These are phyloP conservation scores for Teunomyces lycoperdinae DNA, from an alignment of 805 yeast genomes.

Conservation along the genomic window DNA sequence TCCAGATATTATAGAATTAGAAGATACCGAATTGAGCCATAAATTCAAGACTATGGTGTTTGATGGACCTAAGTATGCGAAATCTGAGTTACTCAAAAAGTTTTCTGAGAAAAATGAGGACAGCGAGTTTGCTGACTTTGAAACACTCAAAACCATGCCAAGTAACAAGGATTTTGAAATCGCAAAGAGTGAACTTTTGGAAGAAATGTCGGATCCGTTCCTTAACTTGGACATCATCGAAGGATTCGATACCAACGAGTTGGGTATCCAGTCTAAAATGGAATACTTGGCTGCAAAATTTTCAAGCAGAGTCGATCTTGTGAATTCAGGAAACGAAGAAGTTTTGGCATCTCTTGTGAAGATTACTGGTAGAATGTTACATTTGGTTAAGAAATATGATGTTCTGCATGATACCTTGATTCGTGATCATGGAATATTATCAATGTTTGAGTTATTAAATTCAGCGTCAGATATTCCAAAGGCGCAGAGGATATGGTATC, in stretches of 20 bases:
- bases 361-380: slow-evolving; percentile 37
- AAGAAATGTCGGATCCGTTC: slow-evolving; percentile 37
- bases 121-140: slow-evolving; percentile 10
- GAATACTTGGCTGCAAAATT: slow-evolving; percentile 34
- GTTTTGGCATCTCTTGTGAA: slow-evolving; percentile 27
- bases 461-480: slow-evolving; percentile 31
- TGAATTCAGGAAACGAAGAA: slow-evolving; percentile 30
- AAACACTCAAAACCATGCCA: background rate
- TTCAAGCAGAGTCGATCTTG: slow-evolving; percentile 27
- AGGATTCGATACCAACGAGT: slow-evolving; percentile 39
- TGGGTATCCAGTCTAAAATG: slow-evolving; percentile 40
- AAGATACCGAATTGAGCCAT: slow-evolving; percentile 7
- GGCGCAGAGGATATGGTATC: slow-evolving; percentile 34
- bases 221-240: slow-evolving; percentile 35
- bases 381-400: slow-evolving; percentile 38
- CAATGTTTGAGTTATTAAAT: slow-evolving; percentile 39
- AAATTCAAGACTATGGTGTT: slow-evolving; percentile 8
- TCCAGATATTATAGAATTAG: slow-evolving; percentile 7
- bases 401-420: slow-evolving; percentile 36
- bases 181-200: slow-evolving; percentile 3
- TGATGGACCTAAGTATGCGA: slow-evolving; percentile 11
- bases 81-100: slow-evolving; percentile 28
- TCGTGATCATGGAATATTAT: slow-evolving; percentile 41
- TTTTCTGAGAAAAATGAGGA: slow-evolving; percentile 28
- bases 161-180: background rate